Base-by-base conservation (phyloP, 176 grass and related monocot genomes). In the Paspalum notatum region DNA sequence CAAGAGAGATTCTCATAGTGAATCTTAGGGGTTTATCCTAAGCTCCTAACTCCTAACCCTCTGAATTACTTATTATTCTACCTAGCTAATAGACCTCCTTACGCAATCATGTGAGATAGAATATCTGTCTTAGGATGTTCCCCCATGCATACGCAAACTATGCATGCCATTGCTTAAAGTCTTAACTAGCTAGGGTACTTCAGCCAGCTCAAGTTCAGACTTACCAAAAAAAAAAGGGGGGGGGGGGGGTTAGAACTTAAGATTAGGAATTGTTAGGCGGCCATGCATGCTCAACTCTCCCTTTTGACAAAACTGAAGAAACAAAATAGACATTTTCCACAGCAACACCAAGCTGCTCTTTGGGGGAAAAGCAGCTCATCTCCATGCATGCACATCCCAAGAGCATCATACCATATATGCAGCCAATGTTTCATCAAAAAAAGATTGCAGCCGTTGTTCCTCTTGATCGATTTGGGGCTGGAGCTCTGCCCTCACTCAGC, bases 121-220 rank as follows among this genome's bases (percentile, higher is more conserved):
- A 75, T 80, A 75, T 43, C 39, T 80, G 68, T 84, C 70, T 81
- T 89, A 85, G 57, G 64, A 89, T 89, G 77, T 72, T 43, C 32
- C 77, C 77, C 26, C 17, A 1, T 72, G 65, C 57, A 72, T 50
- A 71, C 47, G 27, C 51, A 66, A 66, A 80, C 64, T 47, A 70
- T 68, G 16, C 50, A 49, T 65, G 37, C 21, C 44, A 66, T 14
- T 56, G 32, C 21, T 46, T 66, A 60, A 77, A 56, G 47, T 58
- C 24, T 80, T 24, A 18, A 52, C 38, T 72, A 54, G 16, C 13
- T 49, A 32, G 32, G 27, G 43, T 46, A 54, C 22, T 27, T 72
- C 4, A 57, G 32, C 41, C 7, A 66, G 26, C 45, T 79, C 62
- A 66, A 17, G 87, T 58, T 85, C 41, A 82, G 43, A 82, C 63